Percentiles rank a stretch among this genome's conserved stretches.
These are phyloP conservation scores for Ilyonectria sp. DNA, from an alignment of 2,329 filamentous ascomycete species.

Conservation along the genomic window DNA sequence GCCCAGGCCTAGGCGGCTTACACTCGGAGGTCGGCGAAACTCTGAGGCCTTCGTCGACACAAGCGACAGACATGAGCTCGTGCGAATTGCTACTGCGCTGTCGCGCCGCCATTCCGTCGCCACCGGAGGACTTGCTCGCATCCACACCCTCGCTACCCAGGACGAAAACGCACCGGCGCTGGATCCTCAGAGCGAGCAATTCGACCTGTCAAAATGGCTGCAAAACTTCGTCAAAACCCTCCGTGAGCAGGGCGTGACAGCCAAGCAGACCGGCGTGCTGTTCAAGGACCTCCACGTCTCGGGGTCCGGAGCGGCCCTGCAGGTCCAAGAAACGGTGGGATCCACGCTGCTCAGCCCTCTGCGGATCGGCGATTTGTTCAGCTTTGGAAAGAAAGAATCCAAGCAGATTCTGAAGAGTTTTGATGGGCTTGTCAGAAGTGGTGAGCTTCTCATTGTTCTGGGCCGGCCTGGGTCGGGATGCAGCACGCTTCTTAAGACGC, in stretches of 20 bases:
- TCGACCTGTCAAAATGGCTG: constrained; percentile 61
- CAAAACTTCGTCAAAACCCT: constrained; percentile 58
- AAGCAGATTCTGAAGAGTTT: constrained; percentile 76
- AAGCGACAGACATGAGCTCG: constrained; percentile 55
- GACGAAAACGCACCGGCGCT: constrained; percentile 52
- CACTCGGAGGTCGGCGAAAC: neutral
- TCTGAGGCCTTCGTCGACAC: constrained; percentile 48
- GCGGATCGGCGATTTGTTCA: constrained; percentile 69
- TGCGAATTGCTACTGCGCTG: constrained; percentile 57
- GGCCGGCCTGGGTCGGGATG: constrained; percentile 77
- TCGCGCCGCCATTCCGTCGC: constrained; percentile 53
- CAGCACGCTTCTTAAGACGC: constrained; percentile 74
- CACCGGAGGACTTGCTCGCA: constrained; percentile 22
- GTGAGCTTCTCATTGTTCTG: constrained; percentile 79
- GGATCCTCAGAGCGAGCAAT: constrained; percentile 56
- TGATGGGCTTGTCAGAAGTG: constrained; percentile 74
- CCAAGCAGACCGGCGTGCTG: constrained; percentile 70
- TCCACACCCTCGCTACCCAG: constrained; percentile 37
- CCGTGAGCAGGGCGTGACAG: constrained; percentile 69
- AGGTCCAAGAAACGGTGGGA: constrained; percentile 78
- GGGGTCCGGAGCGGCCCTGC: constrained; percentile 76
- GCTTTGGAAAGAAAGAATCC: constrained; percentile 58
- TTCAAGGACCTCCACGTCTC: constrained; percentile 77
- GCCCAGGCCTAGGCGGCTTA: neutral
- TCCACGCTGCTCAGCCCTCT: constrained; percentile 72